phyloP scores from a whole-genome alignment of 345 rosid species.

The Bruguiera sexangula region DNA sequence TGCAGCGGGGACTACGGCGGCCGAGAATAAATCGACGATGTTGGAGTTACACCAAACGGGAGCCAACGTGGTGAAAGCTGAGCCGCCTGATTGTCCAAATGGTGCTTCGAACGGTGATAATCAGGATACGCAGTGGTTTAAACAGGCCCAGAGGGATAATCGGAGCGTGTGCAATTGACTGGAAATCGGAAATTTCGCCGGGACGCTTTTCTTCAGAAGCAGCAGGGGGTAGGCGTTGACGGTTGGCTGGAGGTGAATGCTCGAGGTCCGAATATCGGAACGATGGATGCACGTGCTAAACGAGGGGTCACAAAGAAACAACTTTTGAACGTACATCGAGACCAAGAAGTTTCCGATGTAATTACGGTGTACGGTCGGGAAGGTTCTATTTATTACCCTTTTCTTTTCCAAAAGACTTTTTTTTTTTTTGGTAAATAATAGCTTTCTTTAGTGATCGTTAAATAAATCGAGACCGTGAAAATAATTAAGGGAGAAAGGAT shows the following conservation, averaged over 20 bases:
- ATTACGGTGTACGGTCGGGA: not conserved
- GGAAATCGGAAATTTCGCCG: not conserved
- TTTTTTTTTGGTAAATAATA: too few species aligned
- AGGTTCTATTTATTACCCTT: not conserved
- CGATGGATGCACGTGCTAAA: slow-evolving; percentile 17
- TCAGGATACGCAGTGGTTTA: not conserved
- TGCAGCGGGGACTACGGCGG: not conserved
- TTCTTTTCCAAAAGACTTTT: too few species aligned
- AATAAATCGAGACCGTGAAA: too few species aligned
- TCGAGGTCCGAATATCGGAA: not conserved
- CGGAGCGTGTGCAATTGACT: not conserved
- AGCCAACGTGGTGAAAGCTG: slow-evolving; percentile 5
- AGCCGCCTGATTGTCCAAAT: slow-evolving; percentile 10
- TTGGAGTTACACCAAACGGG: slow-evolving; percentile 7
- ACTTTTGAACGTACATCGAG: not conserved
- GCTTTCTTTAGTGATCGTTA: too few species aligned
- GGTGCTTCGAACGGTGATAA: not conserved
- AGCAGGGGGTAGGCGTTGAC: too few species aligned
- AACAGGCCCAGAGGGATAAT: not conserved
- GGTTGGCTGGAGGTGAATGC: too few species aligned
- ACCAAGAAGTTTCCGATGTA: not conserved
- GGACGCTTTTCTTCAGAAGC: too few species aligned
- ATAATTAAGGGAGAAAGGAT: too few species aligned
- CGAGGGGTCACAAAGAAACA: not conserved
- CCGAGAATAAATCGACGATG: slow-evolving; percentile 1